Percentiles rank a stretch among this genome's conserved stretches.
Conservation (phyloP, 805 yeast species). For the Yamadazyma sp. region DNA sequence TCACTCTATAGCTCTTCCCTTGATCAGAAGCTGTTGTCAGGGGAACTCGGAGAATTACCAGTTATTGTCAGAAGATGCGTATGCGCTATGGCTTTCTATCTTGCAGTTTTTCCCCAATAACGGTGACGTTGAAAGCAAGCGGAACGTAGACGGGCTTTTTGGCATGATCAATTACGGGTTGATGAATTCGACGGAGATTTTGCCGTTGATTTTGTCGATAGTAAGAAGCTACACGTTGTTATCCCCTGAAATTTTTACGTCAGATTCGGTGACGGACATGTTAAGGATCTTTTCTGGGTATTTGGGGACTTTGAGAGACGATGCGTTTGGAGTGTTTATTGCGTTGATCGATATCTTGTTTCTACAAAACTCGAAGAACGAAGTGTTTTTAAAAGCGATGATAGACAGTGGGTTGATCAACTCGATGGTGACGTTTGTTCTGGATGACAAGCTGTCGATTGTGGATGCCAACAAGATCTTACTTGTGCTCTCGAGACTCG, state of each 20-base stretch:
- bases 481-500: slow-evolving; percentile 38
- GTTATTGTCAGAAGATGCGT: slow-evolving; percentile 79
- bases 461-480: slow-evolving; percentile 38
- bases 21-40: slow-evolving; percentile 65
- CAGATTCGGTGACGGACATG: slow-evolving; percentile 37
- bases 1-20: slow-evolving; percentile 61
- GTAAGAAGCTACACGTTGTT: slow-evolving; percentile 61
- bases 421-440: slow-evolving; percentile 40
- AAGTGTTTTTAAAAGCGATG: slow-evolving; percentile 28
- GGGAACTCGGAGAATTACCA: slow-evolving; percentile 40
- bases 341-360: slow-evolving; percentile 54
- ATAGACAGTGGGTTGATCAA: slow-evolving; percentile 47
- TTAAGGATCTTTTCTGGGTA: slow-evolving; percentile 55
- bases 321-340: slow-evolving; percentile 56
- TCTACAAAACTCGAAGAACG: slow-evolving; percentile 27
- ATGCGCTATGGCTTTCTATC: slow-evolving; percentile 75
- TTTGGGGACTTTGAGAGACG: slow-evolving; percentile 66
- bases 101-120: slow-evolving; percentile 57
- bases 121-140: slow-evolving; percentile 19
- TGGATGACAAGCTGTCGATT: slow-evolving; percentile 45
- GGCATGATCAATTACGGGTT: slow-evolving; percentile 59
- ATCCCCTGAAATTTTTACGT: slow-evolving; percentile 40
- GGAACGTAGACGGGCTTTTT: slow-evolving; percentile 45
- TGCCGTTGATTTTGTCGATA: slow-evolving; percentile 62
- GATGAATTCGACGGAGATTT: slow-evolving; percentile 68